Base-by-base conservation (phyloP, 768 basidiomycete genomes). In the Agaricus subrufescens region DNA sequence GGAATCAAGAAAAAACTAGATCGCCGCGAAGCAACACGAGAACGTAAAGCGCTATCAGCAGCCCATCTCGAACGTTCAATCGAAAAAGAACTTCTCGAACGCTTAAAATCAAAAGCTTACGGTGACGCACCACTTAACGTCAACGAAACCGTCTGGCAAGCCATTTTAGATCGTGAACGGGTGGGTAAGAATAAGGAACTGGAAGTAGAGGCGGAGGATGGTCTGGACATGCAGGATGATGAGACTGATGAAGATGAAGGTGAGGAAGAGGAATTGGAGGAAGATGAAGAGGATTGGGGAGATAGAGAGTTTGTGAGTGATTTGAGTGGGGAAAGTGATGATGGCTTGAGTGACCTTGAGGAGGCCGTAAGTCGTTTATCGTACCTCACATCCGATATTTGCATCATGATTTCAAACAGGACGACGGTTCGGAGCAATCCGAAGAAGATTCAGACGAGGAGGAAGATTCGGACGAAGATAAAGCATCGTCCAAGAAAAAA, bases 1-100 rank as follows among this genome's bases (percentile, higher is more conserved):
- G 94, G 94, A 10, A 86, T 98, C 54, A 98, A 98, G 79, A 98
- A 98, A 75, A 99, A 98, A 70, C 81, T 93, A 7, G 97, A 98
- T 60, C 82, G 94, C 23, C 84, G 97, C 38, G 97, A 98, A 71
- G 83, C 90, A 4, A 86, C 86, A 2, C 86, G 95, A 54, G 97
- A 99, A 73, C 87, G 91, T 55, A 99, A 99, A 70, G 97, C 97
- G 1, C 84, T 99, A 11, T 87, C 92, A 1, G 97, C 96, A 1
- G 97, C 97, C 0, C 94, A 91, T 60, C 83, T 99, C 39, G 97
- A 99, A 70, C 87, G 85, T 56, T 90, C 91, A 11, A 98, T 99
- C 63, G 91, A 98, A 70, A 93, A 93, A 66, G 97, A 99, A 67
- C 84, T 98, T 26, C 85, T 99, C 46, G 94, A 96, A 63, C 91